Evolutionary conservation across 495 filamentous ascomycete genomes (phyloP).

Genomic region (Aspergillus asperescens): DNA sequence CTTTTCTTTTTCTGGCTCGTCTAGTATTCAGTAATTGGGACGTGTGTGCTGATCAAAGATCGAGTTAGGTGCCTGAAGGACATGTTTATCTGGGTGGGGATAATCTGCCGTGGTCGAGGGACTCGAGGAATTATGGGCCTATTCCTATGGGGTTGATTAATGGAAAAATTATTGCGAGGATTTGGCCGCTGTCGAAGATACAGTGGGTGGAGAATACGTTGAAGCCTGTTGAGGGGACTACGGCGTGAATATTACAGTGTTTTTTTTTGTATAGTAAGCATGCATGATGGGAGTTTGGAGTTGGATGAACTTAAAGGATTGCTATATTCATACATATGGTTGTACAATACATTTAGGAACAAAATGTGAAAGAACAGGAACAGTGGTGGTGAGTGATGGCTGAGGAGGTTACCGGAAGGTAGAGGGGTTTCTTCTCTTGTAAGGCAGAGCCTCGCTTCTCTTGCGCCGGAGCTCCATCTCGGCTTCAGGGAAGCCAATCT

Average conservation of each 20-base stretch:
- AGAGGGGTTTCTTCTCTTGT: conserved; percentile 50
- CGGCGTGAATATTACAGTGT: conserved; percentile 3
- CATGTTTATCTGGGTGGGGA: conserved; percentile 89
- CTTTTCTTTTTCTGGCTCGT: background rate
- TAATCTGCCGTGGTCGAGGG: conserved; percentile 74
- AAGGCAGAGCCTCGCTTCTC: conserved; percentile 54
- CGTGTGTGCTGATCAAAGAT: conserved; percentile 9
- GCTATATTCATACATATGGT: conserved; percentile 48
- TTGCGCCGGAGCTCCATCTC: conserved; percentile 81
- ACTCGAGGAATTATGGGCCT: conserved; percentile 82
- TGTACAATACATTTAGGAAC: conserved; percentile 42
- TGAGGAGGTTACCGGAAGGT: conserved; percentile 33
- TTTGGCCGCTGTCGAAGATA: conserved; percentile 48
- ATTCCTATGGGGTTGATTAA: conserved; percentile 76
- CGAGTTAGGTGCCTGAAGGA: conserved; percentile 69
- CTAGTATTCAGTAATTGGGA: background rate
- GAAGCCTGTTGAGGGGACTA: conserved; percentile 33
- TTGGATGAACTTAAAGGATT: conserved; percentile 24
- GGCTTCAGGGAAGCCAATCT: conserved; percentile 65
- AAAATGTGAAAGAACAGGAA: conserved; percentile 19
- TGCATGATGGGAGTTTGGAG: conserved; percentile 26
- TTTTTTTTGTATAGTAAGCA: background rate
- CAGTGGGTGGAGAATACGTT: conserved; percentile 50
- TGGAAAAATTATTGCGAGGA: conserved; percentile 74
- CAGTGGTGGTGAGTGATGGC: background rate